These are phyloP conservation scores for Cercis canadensis DNA, from an alignment of 306 rosid genomes.

Conservation along the genomic window DNA sequence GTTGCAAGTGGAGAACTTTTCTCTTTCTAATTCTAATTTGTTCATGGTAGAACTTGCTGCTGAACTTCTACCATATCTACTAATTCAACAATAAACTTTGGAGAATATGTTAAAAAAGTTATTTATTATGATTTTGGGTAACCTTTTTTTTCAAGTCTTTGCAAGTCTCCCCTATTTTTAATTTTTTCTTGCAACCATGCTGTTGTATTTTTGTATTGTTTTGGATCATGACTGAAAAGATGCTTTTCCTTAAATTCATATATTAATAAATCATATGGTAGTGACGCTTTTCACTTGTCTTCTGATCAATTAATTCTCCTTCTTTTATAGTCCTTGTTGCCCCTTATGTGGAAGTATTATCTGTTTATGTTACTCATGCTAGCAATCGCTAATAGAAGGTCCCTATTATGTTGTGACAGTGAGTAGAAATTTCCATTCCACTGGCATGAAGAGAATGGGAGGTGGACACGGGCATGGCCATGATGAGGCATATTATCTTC, in stretches of 20 bases:
- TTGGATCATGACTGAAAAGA: background rate
- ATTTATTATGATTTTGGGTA: too few relatives aligned
- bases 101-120: too few relatives aligned
- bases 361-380: background rate
- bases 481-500: constrained; percentile 52
- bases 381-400: background rate
- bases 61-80: background rate
- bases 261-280: too few relatives aligned
- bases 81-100: too few relatives aligned
- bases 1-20: background rate
- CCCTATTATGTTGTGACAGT: constrained; percentile 42
- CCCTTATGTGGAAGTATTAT: background rate
- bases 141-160: background rate
- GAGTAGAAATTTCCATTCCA: constrained; percentile 53
- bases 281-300: too few relatives aligned
- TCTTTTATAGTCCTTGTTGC: too few relatives aligned
- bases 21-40: background rate
- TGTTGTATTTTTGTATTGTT: background rate
- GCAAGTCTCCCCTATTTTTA: background rate
- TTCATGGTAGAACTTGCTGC: background rate
- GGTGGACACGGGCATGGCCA: constrained; percentile 50
- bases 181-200: background rate
- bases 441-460: constrained; percentile 59
- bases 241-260: background rate
- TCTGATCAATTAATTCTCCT: background rate